Evolutionary conservation across 768 basidiomycete species (phyloP).

Genomic region (Rhodotorula taiwanensis): DNA sequence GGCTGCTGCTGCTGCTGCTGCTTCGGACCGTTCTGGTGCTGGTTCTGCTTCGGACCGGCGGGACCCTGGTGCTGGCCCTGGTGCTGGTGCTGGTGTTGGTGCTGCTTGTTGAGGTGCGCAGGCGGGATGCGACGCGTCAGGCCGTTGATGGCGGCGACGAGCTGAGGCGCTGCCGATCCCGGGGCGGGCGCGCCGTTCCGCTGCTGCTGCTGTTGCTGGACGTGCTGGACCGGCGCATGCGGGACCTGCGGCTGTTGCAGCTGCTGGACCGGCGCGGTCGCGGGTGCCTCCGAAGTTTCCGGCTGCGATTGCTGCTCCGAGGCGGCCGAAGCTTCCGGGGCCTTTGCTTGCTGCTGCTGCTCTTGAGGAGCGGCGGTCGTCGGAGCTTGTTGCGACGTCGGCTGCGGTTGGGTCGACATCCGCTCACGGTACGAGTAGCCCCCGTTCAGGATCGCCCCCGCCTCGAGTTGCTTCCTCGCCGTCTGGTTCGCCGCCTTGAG

Average conservation of each 20-base stretch:
- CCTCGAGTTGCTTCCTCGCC: not conserved
- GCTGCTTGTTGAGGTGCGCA: not conserved
- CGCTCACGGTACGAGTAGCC: slow-evolving; percentile 15
- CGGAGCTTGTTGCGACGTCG: too few relatives aligned
- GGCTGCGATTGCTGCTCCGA: too few relatives aligned
- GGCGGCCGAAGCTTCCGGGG: not conserved
- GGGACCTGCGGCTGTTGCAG: not conserved
- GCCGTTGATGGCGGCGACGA: slow-evolving; percentile 37
- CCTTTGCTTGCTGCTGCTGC: not conserved
- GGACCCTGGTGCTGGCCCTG: not conserved
- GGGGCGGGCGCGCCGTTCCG: slow-evolving; percentile 13
- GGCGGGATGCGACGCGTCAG: slow-evolving; percentile 31
- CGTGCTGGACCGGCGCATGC: not conserved
- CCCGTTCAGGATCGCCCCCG: slow-evolving; percentile 10
- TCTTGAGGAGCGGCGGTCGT: not conserved
- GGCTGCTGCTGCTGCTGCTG: not conserved
- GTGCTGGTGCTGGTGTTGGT: not conserved
- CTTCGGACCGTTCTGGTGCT: not conserved
- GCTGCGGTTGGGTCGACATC: not conserved
- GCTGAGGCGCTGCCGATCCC: slow-evolving; percentile 20
- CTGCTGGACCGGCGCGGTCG: not conserved
- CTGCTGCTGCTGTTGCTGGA: not conserved
- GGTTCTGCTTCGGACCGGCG: not conserved
- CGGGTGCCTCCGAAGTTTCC: not conserved
- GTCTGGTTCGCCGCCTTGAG: not conserved